Percentiles rank a stretch among this genome's conserved stretches.
Conservation (phyloP, 2,329 filamentous ascomycete species). For the Penicillium sp. region DNA sequence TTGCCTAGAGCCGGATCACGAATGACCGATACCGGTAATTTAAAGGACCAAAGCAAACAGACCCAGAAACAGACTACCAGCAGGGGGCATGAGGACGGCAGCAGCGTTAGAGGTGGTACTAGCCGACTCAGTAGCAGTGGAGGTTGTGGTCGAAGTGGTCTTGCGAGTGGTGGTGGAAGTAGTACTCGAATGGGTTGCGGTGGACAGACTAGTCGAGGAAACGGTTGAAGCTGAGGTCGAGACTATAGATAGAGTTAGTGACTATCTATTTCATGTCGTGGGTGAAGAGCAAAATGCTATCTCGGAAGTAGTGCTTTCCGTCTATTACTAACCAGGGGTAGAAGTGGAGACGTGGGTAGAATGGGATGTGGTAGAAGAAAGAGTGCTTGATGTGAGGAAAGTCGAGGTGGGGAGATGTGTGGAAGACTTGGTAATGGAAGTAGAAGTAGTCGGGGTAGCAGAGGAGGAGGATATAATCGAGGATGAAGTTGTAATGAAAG, state of each 20-base stretch:
- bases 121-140: constrained; percentile 25
- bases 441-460: constrained; percentile 8
- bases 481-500: constrained; percentile 20
- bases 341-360: constrained; percentile 14
- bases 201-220: constrained; percentile 14
- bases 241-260: constrained; percentile 12
- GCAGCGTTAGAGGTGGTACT: constrained; percentile 29
- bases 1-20: not conserved
- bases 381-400: constrained; percentile 9
- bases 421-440: constrained; percentile 9
- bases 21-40: not conserved
- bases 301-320: constrained; percentile 18
- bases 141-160: constrained; percentile 16
- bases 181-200: constrained; percentile 17
- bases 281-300: constrained; percentile 1
- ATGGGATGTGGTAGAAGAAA: constrained; percentile 3
- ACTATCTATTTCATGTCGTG: not conserved
- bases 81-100: constrained; percentile 28
- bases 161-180: constrained; percentile 23
- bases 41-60: constrained; percentile 30
- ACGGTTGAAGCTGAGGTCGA: constrained; percentile 8
- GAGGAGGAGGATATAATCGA: constrained; percentile 21
- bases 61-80: constrained; percentile 31
- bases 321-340: constrained; percentile 30
- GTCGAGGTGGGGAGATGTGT: constrained; percentile 4